Percentiles rank a stretch among this genome's conserved stretches.
phyloP scores from a whole-genome alignment of 1,139 yeast genomes.

The Pichia sp. region DNA sequence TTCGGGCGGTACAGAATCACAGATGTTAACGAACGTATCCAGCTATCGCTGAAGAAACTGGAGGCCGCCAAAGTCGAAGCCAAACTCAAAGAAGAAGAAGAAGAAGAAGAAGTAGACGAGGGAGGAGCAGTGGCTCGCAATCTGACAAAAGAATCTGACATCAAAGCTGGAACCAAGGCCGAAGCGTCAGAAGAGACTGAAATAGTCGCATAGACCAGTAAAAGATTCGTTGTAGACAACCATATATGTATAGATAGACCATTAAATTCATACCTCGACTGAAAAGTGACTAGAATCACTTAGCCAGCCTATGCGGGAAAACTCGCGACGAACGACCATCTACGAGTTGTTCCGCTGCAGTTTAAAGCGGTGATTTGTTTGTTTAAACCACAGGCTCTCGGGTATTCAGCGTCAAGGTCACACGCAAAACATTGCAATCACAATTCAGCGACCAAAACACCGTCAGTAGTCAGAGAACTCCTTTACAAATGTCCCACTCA shows the following conservation, averaged over 20 bases:
- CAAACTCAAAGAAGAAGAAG: neutral
- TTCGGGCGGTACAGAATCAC: constrained; percentile 34
- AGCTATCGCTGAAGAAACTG: constrained; percentile 9
- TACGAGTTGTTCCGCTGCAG: too few relatives aligned
- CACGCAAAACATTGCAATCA: too few relatives aligned
- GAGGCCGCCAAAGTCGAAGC: constrained; percentile 13
- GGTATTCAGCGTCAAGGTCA: too few relatives aligned
- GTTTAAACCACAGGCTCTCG: too few relatives aligned
- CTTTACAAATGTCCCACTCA: constrained; percentile 2
- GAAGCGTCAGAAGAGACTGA: neutral
- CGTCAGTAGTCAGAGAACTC: too few relatives aligned
- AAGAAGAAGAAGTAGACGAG: neutral
- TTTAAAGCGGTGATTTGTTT: too few relatives aligned
- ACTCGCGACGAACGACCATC: too few relatives aligned
- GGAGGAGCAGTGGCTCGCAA: neutral
- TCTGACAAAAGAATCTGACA: neutral
- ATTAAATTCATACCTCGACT: neutral
- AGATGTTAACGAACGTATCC: constrained; percentile 27
- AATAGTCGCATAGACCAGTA: neutral
- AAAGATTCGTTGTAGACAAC: too few relatives aligned
- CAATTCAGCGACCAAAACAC: too few relatives aligned
- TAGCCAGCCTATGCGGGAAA: too few relatives aligned
- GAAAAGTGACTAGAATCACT: too few relatives aligned
- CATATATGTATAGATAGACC: neutral
- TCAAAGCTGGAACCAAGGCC: neutral